Percentiles rank a stretch among this genome's conserved stretches.
phyloP scores from a whole-genome alignment of 2,329 filamentous ascomycete species.

The Nigrograna mackinnonii region DNA sequence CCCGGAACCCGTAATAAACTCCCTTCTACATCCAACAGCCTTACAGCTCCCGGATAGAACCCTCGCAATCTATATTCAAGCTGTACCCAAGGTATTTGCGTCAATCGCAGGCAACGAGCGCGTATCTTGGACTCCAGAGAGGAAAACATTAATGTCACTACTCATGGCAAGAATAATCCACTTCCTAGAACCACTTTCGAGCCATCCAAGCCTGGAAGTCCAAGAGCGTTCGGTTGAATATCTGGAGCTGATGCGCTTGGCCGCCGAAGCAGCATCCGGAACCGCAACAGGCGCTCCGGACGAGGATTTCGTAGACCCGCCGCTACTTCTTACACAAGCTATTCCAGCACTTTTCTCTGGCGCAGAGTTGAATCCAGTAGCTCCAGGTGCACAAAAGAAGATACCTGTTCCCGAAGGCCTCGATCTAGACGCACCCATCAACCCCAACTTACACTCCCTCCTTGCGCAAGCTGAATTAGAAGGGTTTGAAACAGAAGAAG shows the following conservation, averaged over 20 bases:
- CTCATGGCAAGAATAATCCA: slow-evolving; percentile 81
- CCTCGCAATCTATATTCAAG: slow-evolving; percentile 80
- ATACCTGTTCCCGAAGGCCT: slow-evolving; percentile 78
- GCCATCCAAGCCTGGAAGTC: slow-evolving; percentile 88
- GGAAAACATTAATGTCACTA: slow-evolving; percentile 75
- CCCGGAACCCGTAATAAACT: slow-evolving; percentile 73
- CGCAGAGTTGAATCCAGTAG: slow-evolving; percentile 90
- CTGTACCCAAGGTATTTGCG: slow-evolving; percentile 83
- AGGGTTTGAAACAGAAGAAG: slow-evolving; percentile 45
- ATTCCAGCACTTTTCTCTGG: slow-evolving; percentile 87
- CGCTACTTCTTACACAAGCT: slow-evolving; percentile 84
- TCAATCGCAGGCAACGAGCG: slow-evolving; percentile 68
- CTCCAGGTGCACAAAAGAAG: slow-evolving; percentile 78
- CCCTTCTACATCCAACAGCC: slow-evolving; percentile 70
- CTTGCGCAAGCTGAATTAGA: slow-evolving; percentile 58
- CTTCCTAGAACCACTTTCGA: slow-evolving; percentile 75
- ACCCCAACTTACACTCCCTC: slow-evolving; percentile 70
- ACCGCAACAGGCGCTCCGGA: slow-evolving; percentile 62
- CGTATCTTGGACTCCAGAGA: slow-evolving; percentile 70
- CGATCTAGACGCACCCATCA: slow-evolving; percentile 81
- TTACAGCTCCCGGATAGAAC: slow-evolving; percentile 64
- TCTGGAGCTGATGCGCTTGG: slow-evolving; percentile 83
- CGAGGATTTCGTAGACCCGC: slow-evolving; percentile 74
- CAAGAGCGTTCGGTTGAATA: slow-evolving; percentile 95
- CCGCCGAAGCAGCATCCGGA: slow-evolving; percentile 75